Conservation (phyloP, 73 alveolate species). For the Breviolum minutum region DNA sequence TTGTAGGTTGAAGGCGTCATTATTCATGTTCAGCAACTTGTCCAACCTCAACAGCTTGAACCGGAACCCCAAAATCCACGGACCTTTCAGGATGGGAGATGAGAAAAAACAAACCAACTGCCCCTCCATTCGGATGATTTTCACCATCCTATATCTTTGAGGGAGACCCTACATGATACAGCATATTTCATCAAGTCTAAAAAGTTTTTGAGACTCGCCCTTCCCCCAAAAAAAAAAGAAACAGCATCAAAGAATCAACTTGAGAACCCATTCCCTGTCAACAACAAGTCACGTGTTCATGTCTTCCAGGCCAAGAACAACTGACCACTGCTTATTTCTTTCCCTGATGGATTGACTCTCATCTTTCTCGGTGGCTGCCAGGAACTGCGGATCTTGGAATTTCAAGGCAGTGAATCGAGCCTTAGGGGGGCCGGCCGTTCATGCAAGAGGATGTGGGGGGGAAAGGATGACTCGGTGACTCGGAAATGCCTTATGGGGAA, state of each 20-base stretch:
- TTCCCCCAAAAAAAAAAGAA: too few species aligned
- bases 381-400: conserved; percentile 71
- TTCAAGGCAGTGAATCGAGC: conserved; percentile 69
- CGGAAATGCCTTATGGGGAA: neutral
- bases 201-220: too few species aligned
- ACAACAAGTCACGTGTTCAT: conserved; percentile 4
- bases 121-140: too few species aligned
- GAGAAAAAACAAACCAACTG: too few species aligned
- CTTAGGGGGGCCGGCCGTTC: too few species aligned
- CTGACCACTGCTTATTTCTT: conserved; percentile 68
- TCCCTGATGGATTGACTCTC: conserved; percentile 53
- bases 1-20: conserved; percentile 41
- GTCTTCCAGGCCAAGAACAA: conserved; percentile 49
- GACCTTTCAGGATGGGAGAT: too few species aligned
- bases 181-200: too few species aligned
- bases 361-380: conserved; percentile 85
- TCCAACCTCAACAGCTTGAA: conserved; percentile 72
- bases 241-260: too few species aligned
- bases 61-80: too few species aligned
- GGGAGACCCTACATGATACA: too few species aligned
- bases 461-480: neutral
- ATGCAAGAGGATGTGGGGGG: neutral
- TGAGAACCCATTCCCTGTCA: neutral
- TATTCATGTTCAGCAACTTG: conserved; percentile 69
- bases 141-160: too few species aligned